A percentile compares a stretch with the other conserved stretches of the same genome.
These are phyloP conservation scores for Pichia inconspicua DNA, from an alignment of 1,139 yeast genomes.

Conservation along the genomic window DNA sequence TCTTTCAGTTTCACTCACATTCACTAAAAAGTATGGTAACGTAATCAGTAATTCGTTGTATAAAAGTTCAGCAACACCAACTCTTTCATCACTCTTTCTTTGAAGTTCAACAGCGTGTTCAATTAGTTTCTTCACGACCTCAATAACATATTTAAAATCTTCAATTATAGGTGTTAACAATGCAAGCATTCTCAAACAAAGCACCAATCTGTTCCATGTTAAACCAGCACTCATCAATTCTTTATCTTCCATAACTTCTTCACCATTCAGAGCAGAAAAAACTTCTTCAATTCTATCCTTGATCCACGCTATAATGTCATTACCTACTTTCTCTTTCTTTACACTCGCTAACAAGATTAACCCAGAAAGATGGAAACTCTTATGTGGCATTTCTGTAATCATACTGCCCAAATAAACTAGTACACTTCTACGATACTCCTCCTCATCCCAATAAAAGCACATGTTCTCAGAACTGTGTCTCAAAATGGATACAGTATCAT, in stretches of 20 bases:
- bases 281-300: constrained; percentile 55
- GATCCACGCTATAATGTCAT: constrained; percentile 9
- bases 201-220: constrained; percentile 65
- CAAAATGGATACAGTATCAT: constrained; percentile 8
- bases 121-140: constrained; percentile 49
- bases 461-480: constrained; percentile 11
- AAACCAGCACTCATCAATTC: constrained; percentile 38
- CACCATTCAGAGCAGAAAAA: constrained; percentile 40
- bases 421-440: constrained; percentile 40
- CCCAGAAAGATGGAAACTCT: constrained; percentile 64
- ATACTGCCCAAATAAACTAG: constrained; percentile 55
- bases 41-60: constrained; percentile 58
- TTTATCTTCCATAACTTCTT: constrained; percentile 38
- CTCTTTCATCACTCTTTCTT: constrained; percentile 31
- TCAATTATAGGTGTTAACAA: constrained; percentile 50
- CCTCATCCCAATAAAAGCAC: constrained; percentile 32
- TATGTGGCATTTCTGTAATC: constrained; percentile 84
- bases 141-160: constrained; percentile 38
- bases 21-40: constrained; percentile 59
- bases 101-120: constrained; percentile 52
- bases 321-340: constrained; percentile 57
- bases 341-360: constrained; percentile 63
- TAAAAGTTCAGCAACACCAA: constrained; percentile 61
- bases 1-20: constrained; percentile 36
- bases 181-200: constrained; percentile 63